Percentiles rank a stretch among this genome's conserved stretches.
These are phyloP conservation scores for Penicillium taxi DNA, from an alignment of 495 filamentous ascomycete genomes.

Conservation along the genomic window DNA sequence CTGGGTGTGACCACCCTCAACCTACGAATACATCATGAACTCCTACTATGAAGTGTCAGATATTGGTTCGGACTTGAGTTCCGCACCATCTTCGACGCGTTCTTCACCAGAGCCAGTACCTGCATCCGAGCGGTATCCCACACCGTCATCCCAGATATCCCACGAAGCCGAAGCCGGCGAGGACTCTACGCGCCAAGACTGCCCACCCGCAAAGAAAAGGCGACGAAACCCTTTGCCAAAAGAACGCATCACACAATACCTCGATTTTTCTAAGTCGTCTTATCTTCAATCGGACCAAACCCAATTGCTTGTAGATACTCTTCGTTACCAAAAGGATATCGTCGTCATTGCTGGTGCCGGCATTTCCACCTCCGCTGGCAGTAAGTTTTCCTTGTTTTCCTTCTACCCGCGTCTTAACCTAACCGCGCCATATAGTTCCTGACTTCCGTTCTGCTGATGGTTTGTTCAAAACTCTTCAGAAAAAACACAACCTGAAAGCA, in stretches of 20 bases:
- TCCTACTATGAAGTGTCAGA: slow-evolving; percentile 26
- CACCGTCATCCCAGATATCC: slow-evolving; percentile 54
- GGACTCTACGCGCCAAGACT: slow-evolving; percentile 45
- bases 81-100: slow-evolving; percentile 45
- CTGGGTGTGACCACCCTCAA: too few species aligned
- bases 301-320: slow-evolving; percentile 59
- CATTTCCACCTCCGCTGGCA: slow-evolving; percentile 92
- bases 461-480: slow-evolving; percentile 73
- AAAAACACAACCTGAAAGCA: slow-evolving; percentile 81
- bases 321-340: slow-evolving; percentile 88
- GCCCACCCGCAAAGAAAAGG: slow-evolving; percentile 61
- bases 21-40: slow-evolving; percentile 36
- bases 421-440: slow-evolving; percentile 55
- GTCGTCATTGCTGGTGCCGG: slow-evolving; percentile 94
- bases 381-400: slow-evolving; percentile 52
- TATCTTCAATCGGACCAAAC: slow-evolving; percentile 51
- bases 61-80: slow-evolving; percentile 51
- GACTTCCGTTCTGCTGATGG: slow-evolving; percentile 90
- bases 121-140: slow-evolving; percentile 43
- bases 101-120: slow-evolving; percentile 48
- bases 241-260: slow-evolving; percentile 65
- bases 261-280: slow-evolving; percentile 53
- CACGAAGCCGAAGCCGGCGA: too few species aligned
- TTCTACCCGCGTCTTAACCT: slow-evolving; percentile 46
- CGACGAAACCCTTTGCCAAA: slow-evolving; percentile 58